Evolutionary conservation across 2,329 filamentous ascomycete genomes (phyloP).

Genomic region (Nakataea oryzae): DNA sequence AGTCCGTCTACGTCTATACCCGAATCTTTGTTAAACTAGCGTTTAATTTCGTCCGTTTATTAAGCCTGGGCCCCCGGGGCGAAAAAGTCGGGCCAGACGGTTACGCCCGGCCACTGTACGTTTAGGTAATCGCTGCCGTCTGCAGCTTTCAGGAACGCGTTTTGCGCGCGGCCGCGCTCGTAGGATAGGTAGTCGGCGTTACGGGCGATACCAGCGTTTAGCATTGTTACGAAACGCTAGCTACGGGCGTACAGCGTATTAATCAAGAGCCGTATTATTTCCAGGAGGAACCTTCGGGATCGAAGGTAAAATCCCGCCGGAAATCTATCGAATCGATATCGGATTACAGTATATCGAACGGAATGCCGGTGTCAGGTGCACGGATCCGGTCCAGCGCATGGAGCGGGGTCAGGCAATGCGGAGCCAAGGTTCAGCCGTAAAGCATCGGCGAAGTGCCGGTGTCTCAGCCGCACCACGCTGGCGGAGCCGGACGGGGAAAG

Average conservation of each 20-base stretch:
- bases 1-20: constrained; percentile 39
- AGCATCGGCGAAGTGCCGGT: no score
- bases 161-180: constrained; percentile 48
- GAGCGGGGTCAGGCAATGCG: no score
- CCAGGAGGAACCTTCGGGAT: constrained; percentile 50
- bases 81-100: constrained; percentile 57
- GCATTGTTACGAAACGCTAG: constrained; percentile 67
- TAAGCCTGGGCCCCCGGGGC: constrained; percentile 28
- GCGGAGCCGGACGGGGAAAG: no score
- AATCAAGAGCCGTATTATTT: constrained; percentile 54
- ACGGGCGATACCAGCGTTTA: constrained; percentile 50
- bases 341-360: constrained; percentile 64
- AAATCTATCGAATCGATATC: constrained; percentile 63
- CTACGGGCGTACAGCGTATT: constrained; percentile 49
- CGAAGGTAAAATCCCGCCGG: constrained; percentile 48
- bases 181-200: constrained; percentile 51
- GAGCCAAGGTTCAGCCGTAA: no score
- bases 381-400: no score
- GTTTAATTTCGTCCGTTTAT: constrained; percentile 48
- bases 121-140: constrained; percentile 49
- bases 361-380: no score
- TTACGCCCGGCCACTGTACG: constrained; percentile 65
- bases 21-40: constrained; percentile 36
- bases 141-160: constrained; percentile 41
- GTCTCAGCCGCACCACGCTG: no score